Conservation (phyloP, 2,329 filamentous ascomycete species). For the Neofusicoccum ribis region DNA sequence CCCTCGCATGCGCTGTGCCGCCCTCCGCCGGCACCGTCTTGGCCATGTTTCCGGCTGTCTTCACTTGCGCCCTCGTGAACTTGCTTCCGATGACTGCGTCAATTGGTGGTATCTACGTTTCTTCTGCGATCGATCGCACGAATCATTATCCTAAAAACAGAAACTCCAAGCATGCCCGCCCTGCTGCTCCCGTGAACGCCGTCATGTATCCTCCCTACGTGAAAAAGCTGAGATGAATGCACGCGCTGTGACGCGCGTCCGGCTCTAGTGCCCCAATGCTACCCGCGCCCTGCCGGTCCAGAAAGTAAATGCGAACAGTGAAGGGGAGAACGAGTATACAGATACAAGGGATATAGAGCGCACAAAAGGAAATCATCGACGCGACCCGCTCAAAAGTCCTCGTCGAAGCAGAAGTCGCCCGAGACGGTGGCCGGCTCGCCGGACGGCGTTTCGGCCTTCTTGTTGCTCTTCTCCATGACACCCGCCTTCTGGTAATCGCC, state of each 20-base stretch:
- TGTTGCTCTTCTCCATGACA: constrained; percentile 92
- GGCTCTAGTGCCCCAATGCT: constrained; percentile 12
- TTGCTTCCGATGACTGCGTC: constrained; percentile 2
- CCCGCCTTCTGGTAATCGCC: constrained; percentile 99
- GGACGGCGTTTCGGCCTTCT: constrained; percentile 48
- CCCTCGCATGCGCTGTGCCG: neutral
- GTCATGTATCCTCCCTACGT: neutral
- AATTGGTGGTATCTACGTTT: constrained; percentile 20
- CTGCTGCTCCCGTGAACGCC: constrained; percentile 14
- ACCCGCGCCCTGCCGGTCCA: neutral
- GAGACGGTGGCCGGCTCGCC: constrained; percentile 47
- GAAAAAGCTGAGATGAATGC: constrained; percentile 11
- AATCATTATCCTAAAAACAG: constrained; percentile 13
- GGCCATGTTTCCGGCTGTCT: neutral
- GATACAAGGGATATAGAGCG: constrained; percentile 26
- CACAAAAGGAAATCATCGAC: constrained; percentile 23
- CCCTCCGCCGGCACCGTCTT: neutral
- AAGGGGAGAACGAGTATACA: constrained; percentile 21
- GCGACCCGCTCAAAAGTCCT: constrained; percentile 76
- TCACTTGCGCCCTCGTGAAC: neutral
- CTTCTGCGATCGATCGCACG: neutral
- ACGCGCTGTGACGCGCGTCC: neutral
- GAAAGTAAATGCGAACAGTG: constrained; percentile 29
- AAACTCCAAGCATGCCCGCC: constrained; percentile 18
- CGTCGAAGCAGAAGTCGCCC: constrained; percentile 89